A percentile compares a stretch with the other conserved stretches of the same genome.
Conservation (phyloP, 768 basidiomycete genomes). For the Russula earlei region DNA sequence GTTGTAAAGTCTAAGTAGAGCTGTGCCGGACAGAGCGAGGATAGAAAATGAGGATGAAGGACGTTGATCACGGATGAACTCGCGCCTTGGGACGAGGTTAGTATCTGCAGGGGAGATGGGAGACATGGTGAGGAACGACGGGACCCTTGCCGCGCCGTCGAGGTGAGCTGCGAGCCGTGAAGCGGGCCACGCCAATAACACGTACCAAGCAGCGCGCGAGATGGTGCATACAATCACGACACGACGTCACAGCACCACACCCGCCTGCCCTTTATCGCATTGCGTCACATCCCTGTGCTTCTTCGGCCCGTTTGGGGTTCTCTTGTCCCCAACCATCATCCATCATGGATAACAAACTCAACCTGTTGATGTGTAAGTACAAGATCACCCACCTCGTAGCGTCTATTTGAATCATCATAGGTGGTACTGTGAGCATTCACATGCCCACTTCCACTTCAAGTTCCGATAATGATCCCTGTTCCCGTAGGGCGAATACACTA, state of each 20-base stretch:
- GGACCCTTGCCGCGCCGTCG: constrained; percentile 16
- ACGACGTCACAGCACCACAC: not conserved
- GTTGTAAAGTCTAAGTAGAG: constrained; percentile 59
- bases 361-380: constrained; percentile 71
- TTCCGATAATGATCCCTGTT: not conserved
- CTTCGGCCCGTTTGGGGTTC: not conserved
- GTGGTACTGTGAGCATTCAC: constrained; percentile 35
- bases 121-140: constrained; percentile 11
- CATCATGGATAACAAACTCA: constrained; percentile 30
- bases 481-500: constrained; percentile 78
- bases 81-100: constrained; percentile 58
- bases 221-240: not conserved
- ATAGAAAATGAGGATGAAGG: constrained; percentile 55
- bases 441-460: not conserved
- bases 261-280: not conserved
- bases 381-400: not conserved
- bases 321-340: not conserved
- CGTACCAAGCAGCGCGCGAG: not conserved
- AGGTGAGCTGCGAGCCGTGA: constrained; percentile 8
- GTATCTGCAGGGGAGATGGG: constrained; percentile 32
- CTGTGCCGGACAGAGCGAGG: constrained; percentile 56
- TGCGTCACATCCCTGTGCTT: not conserved
- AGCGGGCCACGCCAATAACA: constrained; percentile 15
- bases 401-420: constrained; percentile 26
- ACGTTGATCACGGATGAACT: constrained; percentile 56